Evolutionary conservation across 352 stramenopile genomes (phyloP), one percentile per base, ranked within the genome.

Genomic region (Globisporangium rhizosaccharum): DNA sequence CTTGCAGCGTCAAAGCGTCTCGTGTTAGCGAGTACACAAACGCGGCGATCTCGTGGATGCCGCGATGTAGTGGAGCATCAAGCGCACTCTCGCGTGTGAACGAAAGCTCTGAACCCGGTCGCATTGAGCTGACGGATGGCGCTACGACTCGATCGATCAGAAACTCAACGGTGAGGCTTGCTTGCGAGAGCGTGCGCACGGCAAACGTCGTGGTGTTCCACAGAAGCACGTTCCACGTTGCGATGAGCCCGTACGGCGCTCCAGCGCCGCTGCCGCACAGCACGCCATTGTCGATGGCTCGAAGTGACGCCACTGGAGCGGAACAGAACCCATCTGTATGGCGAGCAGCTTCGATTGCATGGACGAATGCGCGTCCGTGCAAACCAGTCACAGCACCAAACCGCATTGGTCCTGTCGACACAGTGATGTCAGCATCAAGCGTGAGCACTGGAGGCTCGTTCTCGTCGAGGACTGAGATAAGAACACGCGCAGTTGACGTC

Each of bases 381-480:
- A 46, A 39, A 8, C 33, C 47, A 7, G 23, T 9, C 20, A 61
- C 23, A 26, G 36, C 8, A 18, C 36, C 20, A 12, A 23, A 54
- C 15, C 33, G n/a, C 12, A 55, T 23, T 17, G 39, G 15, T 5
- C 47, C 15, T 6, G 56, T 61, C 23, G 36, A 45, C 11, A 47
- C 33, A 1, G 23, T 56, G 12, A 72, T 56, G 0, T 17, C 47
- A 51, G 77, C 75, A 6, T 77, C 54, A 18, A 70, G 20, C 15
- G 59, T 51, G 25, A 85, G 41, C 8, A 76, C 37, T 11, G 75
- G 72, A 36, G 49, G 26, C 47, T 87, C 77, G 28, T 85, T 87
- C 14, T 79, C 59, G 52, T 87, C 68, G 4, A 49, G 23, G 56
- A 83, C 52, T 3, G 28, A 3, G 30, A 87, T 57, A 12, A 39